Base-by-base conservation (phyloP, 2,329 filamentous ascomycete species). In the Diaporthe aspalathi region DNA sequence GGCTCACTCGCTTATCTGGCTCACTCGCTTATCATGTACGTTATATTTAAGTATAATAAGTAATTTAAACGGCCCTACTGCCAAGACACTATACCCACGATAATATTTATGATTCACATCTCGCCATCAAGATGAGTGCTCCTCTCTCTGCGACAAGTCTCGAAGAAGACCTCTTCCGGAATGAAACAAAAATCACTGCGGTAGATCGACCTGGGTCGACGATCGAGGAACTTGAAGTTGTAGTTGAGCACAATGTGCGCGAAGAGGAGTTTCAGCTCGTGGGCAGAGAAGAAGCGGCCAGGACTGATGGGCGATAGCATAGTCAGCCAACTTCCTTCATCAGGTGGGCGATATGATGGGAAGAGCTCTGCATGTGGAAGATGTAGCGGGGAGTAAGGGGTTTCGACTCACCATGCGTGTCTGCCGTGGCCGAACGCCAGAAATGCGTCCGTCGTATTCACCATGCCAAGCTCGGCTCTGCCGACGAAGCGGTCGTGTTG, bases 401-500 rank as follows among this genome's bases (percentile, higher is more conserved):
- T 11, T 9, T 16, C 57, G 14, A 63, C 60, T 49, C 7, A 49
- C 60, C 60, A 63, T 22, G 60, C 60, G 29, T 63, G 60, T 32
- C 27, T 63, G 43, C 60, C 60, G 14, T 63, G 60, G 29, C 60
- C 60, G 35, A 63, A 63, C 5, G 60, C 60, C 43, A 63, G 60
- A 11, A 63, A 63, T 12, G 43, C 49, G 11, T 63, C 27, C 27
- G 57, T 62, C 9, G 40, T 47, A 47, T 62, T 62, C 27, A 32
- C 57, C 40, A 62, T 62, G 3, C 57, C 57, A 12, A 62, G 57
- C 57, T 47, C 57, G 32, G 57, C 57, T 27, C 27, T 56, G 67
- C 82, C 83, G 32, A 81, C 78, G 67, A 83, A 83, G 1, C 81
- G 78, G 24, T 82, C 77, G 67, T 76, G 84, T 14, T 72, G 76